A percentile compares a stretch with the other conserved stretches of the same genome.
Conservation (phyloP, 352 stramenopile species). For the Aphanomyces euteiches region DNA sequence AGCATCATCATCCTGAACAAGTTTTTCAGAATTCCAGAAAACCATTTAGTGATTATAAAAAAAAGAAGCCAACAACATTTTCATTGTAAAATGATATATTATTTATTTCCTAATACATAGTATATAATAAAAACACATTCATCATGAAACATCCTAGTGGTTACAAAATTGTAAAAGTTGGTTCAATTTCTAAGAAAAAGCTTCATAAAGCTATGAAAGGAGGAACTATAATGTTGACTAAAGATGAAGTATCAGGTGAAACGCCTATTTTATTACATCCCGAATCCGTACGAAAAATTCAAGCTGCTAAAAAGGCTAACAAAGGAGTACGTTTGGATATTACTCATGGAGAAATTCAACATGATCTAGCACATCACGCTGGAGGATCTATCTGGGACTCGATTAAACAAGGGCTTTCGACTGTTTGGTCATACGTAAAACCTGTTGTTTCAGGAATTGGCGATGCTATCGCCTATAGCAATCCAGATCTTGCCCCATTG, state of each 20-base stretch:
- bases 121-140: not conserved
- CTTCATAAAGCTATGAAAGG: not conserved
- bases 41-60: too few species aligned
- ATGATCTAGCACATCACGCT: not conserved
- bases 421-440: not conserved
- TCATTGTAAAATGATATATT: conserved; percentile 1
- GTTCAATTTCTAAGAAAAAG: not conserved
- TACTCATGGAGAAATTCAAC: not conserved
- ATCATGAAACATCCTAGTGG: not conserved
- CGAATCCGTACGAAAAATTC: too few species aligned
- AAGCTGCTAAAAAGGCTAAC: not conserved
- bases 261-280: too few species aligned
- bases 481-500: too few species aligned
- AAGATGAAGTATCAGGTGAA: not conserved
- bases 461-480: not conserved
- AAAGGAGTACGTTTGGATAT: conserved; percentile 6
- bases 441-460: not conserved
- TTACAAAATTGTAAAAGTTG: conserved; percentile 4
- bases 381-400: not conserved
- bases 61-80: too few species aligned
- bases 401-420: not conserved
- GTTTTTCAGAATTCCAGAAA: too few species aligned
- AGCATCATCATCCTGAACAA: not conserved
- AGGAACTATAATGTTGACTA: not conserved
- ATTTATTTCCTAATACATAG: not conserved